These are phyloP conservation scores for Lactuca sativa DNA, from an alignment of 129 eudicot genomes.

Conservation along the genomic window DNA sequence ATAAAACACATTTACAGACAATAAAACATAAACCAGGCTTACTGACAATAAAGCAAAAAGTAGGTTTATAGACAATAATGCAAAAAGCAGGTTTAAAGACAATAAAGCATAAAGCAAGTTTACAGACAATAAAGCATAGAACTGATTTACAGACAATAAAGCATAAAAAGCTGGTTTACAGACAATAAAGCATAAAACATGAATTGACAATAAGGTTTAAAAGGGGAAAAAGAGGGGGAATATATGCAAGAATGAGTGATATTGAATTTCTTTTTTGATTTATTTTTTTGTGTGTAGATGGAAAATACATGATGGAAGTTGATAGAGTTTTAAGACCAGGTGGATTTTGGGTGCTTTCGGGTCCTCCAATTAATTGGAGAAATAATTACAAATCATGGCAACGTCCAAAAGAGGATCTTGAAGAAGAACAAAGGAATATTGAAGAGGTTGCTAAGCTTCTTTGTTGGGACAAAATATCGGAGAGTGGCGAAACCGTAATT, in stretches of 20 bases:
- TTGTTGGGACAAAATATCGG: constrained; percentile 86
- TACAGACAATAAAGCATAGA: too few species aligned
- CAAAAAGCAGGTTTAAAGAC: too few species aligned
- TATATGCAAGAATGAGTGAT: background rate
- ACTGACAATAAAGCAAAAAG: too few species aligned
- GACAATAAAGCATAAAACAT: background rate
- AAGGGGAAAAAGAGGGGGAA: too few species aligned
- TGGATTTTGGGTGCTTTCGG: constrained; percentile 97
- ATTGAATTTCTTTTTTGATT: background rate
- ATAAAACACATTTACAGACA: too few species aligned
- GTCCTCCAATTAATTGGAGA: constrained; percentile 95
- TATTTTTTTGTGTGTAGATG: constrained; percentile 51
- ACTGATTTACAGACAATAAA: too few species aligned
- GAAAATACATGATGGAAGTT: constrained; percentile 90
- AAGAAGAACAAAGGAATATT: constrained; percentile 75
- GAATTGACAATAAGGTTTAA: too few species aligned
- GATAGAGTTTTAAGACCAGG: constrained; percentile 98
- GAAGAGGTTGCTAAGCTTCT: constrained; percentile 87
- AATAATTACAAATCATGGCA: constrained; percentile 75
- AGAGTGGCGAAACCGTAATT: constrained; percentile 75
- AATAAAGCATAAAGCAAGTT: too few species aligned
- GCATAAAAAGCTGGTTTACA: background rate
- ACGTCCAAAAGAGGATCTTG: constrained; percentile 82
- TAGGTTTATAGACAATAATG: too few species aligned
- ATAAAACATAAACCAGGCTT: too few species aligned